These are phyloP conservation scores for Aquanectria penicillioides DNA, from an alignment of 2,329 filamentous ascomycete species.

Conservation along the genomic window DNA sequence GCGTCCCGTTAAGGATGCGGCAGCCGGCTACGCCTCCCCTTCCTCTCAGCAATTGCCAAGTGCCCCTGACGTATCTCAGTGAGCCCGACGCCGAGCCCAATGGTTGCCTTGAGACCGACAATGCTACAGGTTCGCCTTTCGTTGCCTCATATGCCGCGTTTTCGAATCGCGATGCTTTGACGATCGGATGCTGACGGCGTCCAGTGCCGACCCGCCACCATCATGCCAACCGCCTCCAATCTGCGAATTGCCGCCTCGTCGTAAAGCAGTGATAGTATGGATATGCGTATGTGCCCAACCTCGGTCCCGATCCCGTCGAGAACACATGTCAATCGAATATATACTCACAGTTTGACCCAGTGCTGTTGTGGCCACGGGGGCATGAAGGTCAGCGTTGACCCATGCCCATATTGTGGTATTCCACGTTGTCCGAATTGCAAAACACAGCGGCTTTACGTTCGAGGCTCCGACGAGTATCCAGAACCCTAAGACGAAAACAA, in stretches of 20 bases:
- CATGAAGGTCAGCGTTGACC: slow-evolving; percentile 31
- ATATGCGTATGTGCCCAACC: slow-evolving; percentile 5
- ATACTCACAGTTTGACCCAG: slow-evolving; percentile 17
- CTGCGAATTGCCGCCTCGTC: neutral
- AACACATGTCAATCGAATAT: too few relatives aligned
- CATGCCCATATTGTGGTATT: slow-evolving; percentile 25
- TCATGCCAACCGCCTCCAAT: neutral
- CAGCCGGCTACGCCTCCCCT: neutral
- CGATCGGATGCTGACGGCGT: too few relatives aligned
- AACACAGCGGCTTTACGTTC: slow-evolving; percentile 21
- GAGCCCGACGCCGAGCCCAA: neutral
- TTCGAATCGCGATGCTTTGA: too few relatives aligned
- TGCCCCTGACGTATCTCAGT: neutral
- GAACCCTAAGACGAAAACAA: slow-evolving; percentile 1
- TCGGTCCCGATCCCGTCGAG: too few relatives aligned
- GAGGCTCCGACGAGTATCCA: neutral
- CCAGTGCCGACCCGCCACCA: too few relatives aligned
- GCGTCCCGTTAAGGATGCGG: neutral
- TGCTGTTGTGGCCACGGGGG: slow-evolving; percentile 31
- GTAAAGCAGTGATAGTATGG: neutral
- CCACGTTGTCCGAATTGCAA: slow-evolving; percentile 29
- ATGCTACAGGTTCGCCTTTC: neutral
- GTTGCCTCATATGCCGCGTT: too few relatives aligned
- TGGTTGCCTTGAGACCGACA: neutral
- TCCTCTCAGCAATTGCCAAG: neutral